These are phyloP conservation scores for Globisporangium abappressorium DNA, from an alignment of 352 stramenopile species.

Conservation along the genomic window DNA sequence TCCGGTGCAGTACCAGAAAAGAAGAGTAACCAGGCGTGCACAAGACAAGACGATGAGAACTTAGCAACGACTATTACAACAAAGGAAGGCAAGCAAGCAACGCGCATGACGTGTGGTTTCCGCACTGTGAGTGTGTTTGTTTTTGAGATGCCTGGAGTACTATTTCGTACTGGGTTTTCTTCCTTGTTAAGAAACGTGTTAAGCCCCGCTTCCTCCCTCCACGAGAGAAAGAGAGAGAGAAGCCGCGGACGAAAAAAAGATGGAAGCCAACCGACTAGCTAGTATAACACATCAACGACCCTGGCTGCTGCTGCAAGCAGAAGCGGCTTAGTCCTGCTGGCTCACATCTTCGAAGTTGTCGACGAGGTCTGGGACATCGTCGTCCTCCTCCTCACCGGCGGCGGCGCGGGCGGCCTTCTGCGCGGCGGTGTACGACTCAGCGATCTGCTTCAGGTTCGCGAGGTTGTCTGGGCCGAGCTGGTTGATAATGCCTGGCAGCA, in stretches of 20 bases:
- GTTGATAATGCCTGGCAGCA: slow-evolving; percentile 98
- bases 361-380: slow-evolving; percentile 97
- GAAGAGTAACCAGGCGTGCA: too few relatives aligned
- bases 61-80: background rate
- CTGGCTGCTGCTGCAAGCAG: slow-evolving; percentile 2
- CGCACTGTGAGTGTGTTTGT: slow-evolving; percentile 14
- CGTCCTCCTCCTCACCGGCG: slow-evolving; percentile 88
- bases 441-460: slow-evolving; percentile 94
- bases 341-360: slow-evolving; percentile 98
- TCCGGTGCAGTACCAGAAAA: background rate
- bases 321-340: slow-evolving; percentile 77
- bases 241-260: slow-evolving; percentile 4
- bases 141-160: slow-evolving; percentile 55
- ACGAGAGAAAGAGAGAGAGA: background rate
- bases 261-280: slow-evolving; percentile 20
- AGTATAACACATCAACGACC: slow-evolving; percentile 26
- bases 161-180: slow-evolving; percentile 54
- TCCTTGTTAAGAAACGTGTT: slow-evolving; percentile 46
- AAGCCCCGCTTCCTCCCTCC: slow-evolving; percentile 7
- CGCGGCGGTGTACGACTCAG: slow-evolving; percentile 81
- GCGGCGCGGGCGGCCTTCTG: slow-evolving; percentile 78
- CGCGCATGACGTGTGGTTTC: slow-evolving; percentile 6
- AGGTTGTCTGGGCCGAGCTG: slow-evolving; percentile 98
- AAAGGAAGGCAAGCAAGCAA: slow-evolving; percentile 7
- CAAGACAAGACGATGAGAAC: background rate